A percentile compares a stretch with the other conserved stretches of the same genome.
Conservation (phyloP, 768 basidiomycete genomes). For the Pisolithus tinctorius region DNA sequence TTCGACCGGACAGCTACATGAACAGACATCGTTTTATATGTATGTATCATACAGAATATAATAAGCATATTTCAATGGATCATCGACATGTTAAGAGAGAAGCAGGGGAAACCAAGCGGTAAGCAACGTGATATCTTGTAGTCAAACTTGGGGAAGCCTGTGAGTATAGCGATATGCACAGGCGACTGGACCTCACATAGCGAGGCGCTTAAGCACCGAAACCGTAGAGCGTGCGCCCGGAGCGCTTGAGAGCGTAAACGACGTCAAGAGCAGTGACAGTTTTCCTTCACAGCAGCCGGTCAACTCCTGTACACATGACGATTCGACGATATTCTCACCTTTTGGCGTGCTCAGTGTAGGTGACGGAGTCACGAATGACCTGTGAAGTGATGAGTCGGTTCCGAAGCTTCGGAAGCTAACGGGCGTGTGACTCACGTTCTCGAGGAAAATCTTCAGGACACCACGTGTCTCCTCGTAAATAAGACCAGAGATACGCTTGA, state of each 20-base stretch:
- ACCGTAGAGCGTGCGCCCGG: constrained; percentile 75
- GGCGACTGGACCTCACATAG: not conserved
- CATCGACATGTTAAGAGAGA: no score
- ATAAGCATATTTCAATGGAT: constrained; percentile 6
- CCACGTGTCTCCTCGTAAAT: constrained; percentile 93
- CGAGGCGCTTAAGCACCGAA: constrained; percentile 54
- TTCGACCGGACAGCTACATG: not conserved
- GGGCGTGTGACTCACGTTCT: constrained; percentile 52
- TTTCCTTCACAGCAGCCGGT: constrained; percentile 38
- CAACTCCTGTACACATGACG: constrained; percentile 1
- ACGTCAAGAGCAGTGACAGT: constrained; percentile 86
- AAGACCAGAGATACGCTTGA: constrained; percentile 84
- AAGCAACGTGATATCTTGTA: no score
- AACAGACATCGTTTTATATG: not conserved
- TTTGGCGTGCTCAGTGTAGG: constrained; percentile 92
- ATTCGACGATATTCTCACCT: constrained; percentile 25
- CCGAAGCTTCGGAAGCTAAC: constrained; percentile 6
- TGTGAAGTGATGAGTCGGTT: constrained; percentile 22
- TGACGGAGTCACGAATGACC: constrained; percentile 90
- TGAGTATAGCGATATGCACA: no score
- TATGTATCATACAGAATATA: constrained; percentile 11
- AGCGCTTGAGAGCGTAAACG: constrained; percentile 68
- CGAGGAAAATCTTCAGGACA: constrained; percentile 86
- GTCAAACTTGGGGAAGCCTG: no score
- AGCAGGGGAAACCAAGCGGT: not conserved